A percentile compares a stretch with the other conserved stretches of the same genome.
phyloP scores from a whole-genome alignment of 2,329 filamentous ascomycete species.

The Aspergillus fumigatiaffinis region DNA sequence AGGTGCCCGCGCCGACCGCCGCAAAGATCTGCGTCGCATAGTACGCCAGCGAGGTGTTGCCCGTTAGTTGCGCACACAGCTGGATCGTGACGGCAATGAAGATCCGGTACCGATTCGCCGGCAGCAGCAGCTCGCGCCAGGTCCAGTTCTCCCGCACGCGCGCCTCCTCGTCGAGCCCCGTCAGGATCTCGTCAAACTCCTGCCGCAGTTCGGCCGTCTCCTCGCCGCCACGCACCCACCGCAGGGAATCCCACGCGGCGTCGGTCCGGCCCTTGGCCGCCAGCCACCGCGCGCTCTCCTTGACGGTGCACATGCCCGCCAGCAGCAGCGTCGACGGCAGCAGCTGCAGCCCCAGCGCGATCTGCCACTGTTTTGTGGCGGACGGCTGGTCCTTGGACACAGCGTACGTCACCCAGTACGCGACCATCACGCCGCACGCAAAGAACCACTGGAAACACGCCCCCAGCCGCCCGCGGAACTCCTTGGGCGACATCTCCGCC shows the following conservation, averaged over 20 bases:
- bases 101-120: conserved; percentile 47
- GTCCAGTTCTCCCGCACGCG: conserved; percentile 44
- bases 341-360: conserved; percentile 46
- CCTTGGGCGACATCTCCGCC: conserved; percentile 41
- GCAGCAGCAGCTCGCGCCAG: conserved; percentile 45
- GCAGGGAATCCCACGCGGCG: conserved; percentile 46
- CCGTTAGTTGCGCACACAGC: conserved; percentile 48
- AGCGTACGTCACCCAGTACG: conserved; percentile 48
- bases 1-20: conserved; percentile 46
- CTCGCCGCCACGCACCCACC: conserved; percentile 51
- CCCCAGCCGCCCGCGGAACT: conserved; percentile 38
- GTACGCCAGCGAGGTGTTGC: conserved; percentile 51
- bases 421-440: conserved; percentile 36
- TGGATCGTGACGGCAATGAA: conserved; percentile 50
- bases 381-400: conserved; percentile 38
- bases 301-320: conserved; percentile 48
- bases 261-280: conserved; percentile 45
- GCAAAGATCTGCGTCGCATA: conserved; percentile 52
- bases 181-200: conserved; percentile 39
- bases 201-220: conserved; percentile 30
- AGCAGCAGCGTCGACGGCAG: conserved; percentile 47
- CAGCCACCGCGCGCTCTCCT: conserved; percentile 48
- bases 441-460: conserved; percentile 40
- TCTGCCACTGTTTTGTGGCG: conserved; percentile 48
- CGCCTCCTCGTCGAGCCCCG: conserved; percentile 47